A percentile compares a stretch with the other conserved stretches of the same genome.
Conservation (phyloP, 73 alveolate genomes). For the Stentor roeselii region DNA sequence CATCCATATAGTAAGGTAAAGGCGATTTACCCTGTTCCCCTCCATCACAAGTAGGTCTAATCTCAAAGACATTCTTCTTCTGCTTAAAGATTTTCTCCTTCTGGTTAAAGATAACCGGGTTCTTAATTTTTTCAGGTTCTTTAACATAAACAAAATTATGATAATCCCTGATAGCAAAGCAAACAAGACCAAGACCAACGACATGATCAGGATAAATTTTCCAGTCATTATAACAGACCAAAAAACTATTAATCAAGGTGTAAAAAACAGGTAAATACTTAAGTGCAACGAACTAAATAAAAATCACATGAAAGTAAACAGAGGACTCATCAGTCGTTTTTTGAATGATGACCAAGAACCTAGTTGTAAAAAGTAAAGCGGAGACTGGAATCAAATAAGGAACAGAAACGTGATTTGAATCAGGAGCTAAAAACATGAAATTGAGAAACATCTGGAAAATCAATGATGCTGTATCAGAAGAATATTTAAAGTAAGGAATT, state of each 20-base stretch:
- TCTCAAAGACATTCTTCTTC: not conserved
- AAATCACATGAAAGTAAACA: not conserved
- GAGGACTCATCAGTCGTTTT: not conserved
- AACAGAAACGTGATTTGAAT: not conserved
- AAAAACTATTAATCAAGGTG: not conserved
- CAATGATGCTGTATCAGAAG: not conserved
- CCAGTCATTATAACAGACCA: not conserved
- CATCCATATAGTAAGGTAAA: not conserved
- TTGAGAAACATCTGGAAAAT: not conserved
- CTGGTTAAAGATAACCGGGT: not conserved
- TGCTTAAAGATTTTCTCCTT: too few relatives aligned
- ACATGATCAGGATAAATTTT: not conserved
- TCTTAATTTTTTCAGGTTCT: not conserved
- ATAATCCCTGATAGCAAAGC: not conserved
- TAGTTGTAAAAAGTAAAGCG: not conserved
- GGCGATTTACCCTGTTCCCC: not conserved
- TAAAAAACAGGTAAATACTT: not conserved
- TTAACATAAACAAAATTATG: too few relatives aligned
- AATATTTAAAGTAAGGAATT: not conserved
- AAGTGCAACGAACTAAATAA: not conserved
- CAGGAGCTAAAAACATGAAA: not conserved
- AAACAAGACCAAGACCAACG: not conserved
- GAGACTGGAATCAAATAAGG: not conserved
- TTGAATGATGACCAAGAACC: not conserved
- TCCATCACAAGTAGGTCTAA: slow-evolving; percentile 5